These are phyloP conservation scores for Pichia kluyveri DNA, from an alignment of 805 yeast species.

Conservation along the genomic window DNA sequence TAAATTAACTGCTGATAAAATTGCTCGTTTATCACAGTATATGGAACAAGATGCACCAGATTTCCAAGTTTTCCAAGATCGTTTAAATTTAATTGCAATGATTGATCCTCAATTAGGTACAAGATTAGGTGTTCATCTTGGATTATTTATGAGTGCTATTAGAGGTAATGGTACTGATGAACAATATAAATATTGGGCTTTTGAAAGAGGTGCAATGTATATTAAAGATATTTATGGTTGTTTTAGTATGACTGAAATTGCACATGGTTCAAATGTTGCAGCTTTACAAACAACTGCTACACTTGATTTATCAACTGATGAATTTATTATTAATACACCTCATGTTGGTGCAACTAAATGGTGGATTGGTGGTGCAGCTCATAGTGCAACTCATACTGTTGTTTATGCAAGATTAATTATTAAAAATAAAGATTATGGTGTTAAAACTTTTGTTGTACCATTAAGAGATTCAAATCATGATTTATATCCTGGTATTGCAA, in stretches of 20 bases:
- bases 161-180: constrained; percentile 83
- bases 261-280: constrained; percentile 92
- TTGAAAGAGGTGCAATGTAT: constrained; percentile 51
- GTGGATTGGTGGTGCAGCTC: constrained; percentile 99
- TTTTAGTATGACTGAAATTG: constrained; percentile 88
- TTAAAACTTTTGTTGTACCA: constrained; percentile 87
- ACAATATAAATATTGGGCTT: constrained; percentile 79
- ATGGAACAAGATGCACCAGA: constrained; percentile 36
- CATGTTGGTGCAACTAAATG: constrained; percentile 90
- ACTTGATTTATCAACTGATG: constrained; percentile 54
- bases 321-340: constrained; percentile 76
- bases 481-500: constrained; percentile 66
- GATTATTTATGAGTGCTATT: constrained; percentile 71
- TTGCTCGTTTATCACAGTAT: constrained; percentile 51
- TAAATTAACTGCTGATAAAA: constrained; percentile 49
- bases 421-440: constrained; percentile 81
- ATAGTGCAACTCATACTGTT: constrained; percentile 82
- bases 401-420: constrained; percentile 79
- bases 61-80: constrained; percentile 41
- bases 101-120: constrained; percentile 78
- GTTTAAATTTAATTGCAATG: constrained; percentile 50
- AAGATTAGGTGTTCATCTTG: constrained; percentile 81
- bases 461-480: constrained; percentile 68
- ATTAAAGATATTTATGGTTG: constrained; percentile 71
- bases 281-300: constrained; percentile 90